Conservation (phyloP, 306 rosid genomes). For the Vigna unguiculata region DNA sequence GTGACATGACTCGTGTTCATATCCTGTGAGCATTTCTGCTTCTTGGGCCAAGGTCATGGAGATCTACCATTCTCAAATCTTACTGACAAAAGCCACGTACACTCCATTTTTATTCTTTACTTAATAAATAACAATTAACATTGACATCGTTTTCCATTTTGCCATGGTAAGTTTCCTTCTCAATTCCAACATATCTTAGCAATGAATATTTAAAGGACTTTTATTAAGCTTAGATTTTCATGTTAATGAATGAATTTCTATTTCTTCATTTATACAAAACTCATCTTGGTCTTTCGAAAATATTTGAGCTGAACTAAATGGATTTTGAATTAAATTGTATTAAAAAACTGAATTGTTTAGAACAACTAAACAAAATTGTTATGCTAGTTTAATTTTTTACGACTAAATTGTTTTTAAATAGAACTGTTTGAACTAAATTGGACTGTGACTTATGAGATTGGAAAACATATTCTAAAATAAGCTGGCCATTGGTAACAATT, state of each 20-base stretch:
- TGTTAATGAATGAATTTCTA: conserved; percentile 11
- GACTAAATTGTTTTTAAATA: too few relatives aligned
- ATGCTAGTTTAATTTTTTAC: too few relatives aligned
- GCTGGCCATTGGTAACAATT: too few relatives aligned
- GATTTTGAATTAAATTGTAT: too few relatives aligned
- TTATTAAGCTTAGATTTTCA: background rate
- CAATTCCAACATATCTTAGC: conserved; percentile 2
- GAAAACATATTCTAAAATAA: too few relatives aligned
- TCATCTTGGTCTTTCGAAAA: background rate
- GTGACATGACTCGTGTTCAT: background rate
- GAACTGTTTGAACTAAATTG: too few relatives aligned
- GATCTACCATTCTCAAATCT: background rate
- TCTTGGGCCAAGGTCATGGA: background rate
- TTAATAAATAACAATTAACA: background rate
- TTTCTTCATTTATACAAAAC: background rate
- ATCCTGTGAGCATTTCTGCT: background rate
- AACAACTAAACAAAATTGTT: too few relatives aligned
- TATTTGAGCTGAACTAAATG: too few relatives aligned
- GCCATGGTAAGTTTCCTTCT: conserved; percentile 1
- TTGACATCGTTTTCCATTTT: conserved; percentile 1
- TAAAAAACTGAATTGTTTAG: too few relatives aligned
- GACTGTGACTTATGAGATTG: too few relatives aligned
- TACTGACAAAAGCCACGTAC: background rate
- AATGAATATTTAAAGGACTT: conserved; percentile 3
- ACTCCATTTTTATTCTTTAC: background rate